Base-by-base conservation (phyloP, 1,284 basidiomycete genomes). In the Lentinus polychrous region DNA sequence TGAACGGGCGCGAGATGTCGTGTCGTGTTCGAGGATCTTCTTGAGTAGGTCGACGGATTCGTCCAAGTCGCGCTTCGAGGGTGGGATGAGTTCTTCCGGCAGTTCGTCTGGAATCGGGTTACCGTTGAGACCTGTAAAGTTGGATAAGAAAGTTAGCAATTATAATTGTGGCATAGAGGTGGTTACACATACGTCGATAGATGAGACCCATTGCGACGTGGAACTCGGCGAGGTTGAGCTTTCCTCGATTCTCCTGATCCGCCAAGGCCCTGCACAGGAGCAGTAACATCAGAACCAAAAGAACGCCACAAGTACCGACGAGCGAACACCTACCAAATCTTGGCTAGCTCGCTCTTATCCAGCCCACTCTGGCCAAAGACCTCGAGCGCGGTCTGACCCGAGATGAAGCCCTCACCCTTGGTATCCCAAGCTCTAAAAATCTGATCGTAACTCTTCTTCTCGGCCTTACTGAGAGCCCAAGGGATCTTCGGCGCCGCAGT, bases 181-280 rank as follows among this genome's bases (percentile, higher is more conserved):
- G 8, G 2, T 8, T 11, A 40, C 8, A 79, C 87, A 58, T 68
- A 94, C 93, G 79, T 60, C 95, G 84, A 69, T 95, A 98, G 63
- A 99, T 97, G 49, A 99, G 74, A 51, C 91, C 94, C 95, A 99
- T 99, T 1, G 95, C 96, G 48, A 98, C 91, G 64, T 99, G 94
- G 67, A 99, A 99, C 65, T 99, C 95, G 20, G 92, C 89, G 39
- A 95, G 74, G 62, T 97, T 98, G 49, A 97, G 79, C 68, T 93
- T 94, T 27, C 94, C 94, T 33, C 91, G 83, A 68, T 96, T 92
- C 58, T 93, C 87, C 36, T 79, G 78, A 67, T 97, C 94, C 22
- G 92, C 89, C 8, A 96, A 76, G 24, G 83, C 86, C 92, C 92
- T 94, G 57, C 12, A 36, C 38, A 38, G 8, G 40, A 17, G 37